phyloP scores from a whole-genome alignment of 2,329 filamentous ascomycete species.

The Aureobasidium musti region DNA sequence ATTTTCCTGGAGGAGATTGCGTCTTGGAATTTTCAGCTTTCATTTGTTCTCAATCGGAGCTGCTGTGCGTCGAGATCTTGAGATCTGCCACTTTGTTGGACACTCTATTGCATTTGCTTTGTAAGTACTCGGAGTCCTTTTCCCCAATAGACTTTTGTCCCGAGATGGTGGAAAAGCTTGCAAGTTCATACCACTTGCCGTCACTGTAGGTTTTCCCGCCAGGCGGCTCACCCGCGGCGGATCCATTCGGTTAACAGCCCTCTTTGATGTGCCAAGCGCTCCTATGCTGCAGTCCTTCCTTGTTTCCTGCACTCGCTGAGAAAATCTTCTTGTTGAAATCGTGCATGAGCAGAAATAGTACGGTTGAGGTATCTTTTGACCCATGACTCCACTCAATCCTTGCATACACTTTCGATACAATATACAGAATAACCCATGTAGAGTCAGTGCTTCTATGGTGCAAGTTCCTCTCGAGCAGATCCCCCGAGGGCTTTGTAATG shows the following conservation, averaged over 20 bases:
- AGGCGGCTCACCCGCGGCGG: conserved; percentile 22
- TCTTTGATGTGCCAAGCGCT: too few species aligned
- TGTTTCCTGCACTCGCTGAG: conserved; percentile 11
- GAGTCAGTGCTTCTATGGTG: conserved; percentile 5
- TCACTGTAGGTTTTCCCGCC: conserved; percentile 1
- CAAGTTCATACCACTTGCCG: conserved; percentile 10
- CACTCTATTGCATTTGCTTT: not conserved
- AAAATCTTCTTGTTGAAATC: conserved; percentile 5
- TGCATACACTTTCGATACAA: conserved; percentile 20
- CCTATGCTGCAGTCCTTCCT: conserved; percentile 7
- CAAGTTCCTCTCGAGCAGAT: conserved; percentile 8
- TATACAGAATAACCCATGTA: not conserved
- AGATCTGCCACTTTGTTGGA: not conserved
- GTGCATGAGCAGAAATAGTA: conserved; percentile 20
- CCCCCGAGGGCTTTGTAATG: conserved; percentile 4
- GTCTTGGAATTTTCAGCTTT: conserved; percentile 23
- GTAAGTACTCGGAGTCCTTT: not conserved
- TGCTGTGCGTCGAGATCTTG: not conserved
- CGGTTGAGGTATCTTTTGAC: conserved; percentile 7
- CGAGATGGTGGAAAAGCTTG: conserved; percentile 18
- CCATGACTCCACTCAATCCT: conserved; percentile 1
- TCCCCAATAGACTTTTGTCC: not conserved
- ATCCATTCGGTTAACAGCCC: conserved; percentile 4
- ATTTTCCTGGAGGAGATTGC: conserved; percentile 12
- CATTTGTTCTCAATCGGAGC: conserved; percentile 9